Conservation (phyloP, 768 basidiomycete species). For the Tubosaeta sp. region DNA sequence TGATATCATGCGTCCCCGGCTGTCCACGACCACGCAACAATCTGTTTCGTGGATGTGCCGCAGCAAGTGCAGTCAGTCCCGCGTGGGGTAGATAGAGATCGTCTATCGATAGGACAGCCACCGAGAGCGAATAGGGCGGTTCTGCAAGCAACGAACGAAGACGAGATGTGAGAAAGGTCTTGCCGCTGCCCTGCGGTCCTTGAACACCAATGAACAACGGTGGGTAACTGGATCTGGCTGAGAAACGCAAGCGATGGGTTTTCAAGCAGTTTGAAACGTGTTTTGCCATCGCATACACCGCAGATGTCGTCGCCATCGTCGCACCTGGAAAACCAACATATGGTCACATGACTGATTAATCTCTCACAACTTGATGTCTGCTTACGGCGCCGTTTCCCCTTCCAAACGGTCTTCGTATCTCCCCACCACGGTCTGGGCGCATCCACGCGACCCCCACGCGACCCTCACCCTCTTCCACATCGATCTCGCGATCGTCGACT, state of each 20-base stretch:
- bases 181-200: slow-evolving; percentile 93
- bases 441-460: slow-evolving; percentile 20
- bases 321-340: too few relatives aligned
- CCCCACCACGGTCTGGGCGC: slow-evolving; percentile 47
- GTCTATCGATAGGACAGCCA: slow-evolving; percentile 71
- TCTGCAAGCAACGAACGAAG: slow-evolving; percentile 43
- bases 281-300: slow-evolving; percentile 35
- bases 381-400: slow-evolving; percentile 61
- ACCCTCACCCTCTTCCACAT: slow-evolving; percentile 36
- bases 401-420: slow-evolving; percentile 27
- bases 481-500: slow-evolving; percentile 23
- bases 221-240: slow-evolving; percentile 6
- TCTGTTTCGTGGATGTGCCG: slow-evolving; percentile 45
- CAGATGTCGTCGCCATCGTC: slow-evolving; percentile 25
- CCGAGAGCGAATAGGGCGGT: slow-evolving; percentile 48
- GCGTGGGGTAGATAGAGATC: slow-evolving; percentile 82
- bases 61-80: slow-evolving; percentile 52
- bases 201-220: slow-evolving; percentile 87
- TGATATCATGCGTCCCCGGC: slow-evolving; percentile 87
- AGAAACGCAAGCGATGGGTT: slow-evolving; percentile 24
- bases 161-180: slow-evolving; percentile 70
- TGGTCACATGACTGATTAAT: too few relatives aligned
- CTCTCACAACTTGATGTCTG: slow-evolving; percentile 56
- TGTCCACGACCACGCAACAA: slow-evolving; percentile 84
- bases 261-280: slow-evolving; percentile 39